Base-by-base conservation (phyloP, 2,329 filamentous ascomycete species). In the Arthrobotrys musiformis region DNA sequence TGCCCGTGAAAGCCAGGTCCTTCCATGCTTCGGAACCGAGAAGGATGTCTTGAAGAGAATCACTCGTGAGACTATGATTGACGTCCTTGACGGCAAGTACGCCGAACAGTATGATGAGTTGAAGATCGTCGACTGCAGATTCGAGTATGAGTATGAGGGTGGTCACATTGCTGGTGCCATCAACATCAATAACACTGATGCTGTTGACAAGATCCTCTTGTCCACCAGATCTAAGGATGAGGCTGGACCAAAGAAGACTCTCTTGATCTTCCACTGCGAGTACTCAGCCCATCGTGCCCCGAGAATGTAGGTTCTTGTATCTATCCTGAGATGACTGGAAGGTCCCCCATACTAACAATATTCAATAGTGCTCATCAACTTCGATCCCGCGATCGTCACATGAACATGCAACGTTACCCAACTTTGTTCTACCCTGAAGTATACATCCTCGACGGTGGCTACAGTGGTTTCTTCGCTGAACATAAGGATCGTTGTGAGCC, bases 91-190 rank as follows among this genome's bases (percentile, higher is more conserved):
- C 83, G 93, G 93, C 78, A 91, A 92, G 81, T 97, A 90, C 84
- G 89, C 90, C 81, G 87, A 90, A 26, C 84, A 89, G 24, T 98
- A 92, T 83, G 90, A 93, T 76, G 89, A 94, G 82, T 90, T 93
- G 83, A 89, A 97, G 84, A 88, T 99, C 81, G 91, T 99, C 81
- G 95, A 99, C 84, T 99, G 95, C 84, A 92, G 95, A 19, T 99
- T 99, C 83, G 95, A 99, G 86, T 99, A 99, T 84, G 95, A 99
- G 85, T 99, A 96, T 83, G 91, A 97, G 15, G 95, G 95, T 70
- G 95, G 95, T 35, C 95, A 99, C 83, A 97, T 99, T 82, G 89
- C 93, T 80, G 92, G 92, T 17, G 95, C 95, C 48, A 87, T 97
- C 85, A 99, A 99, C 86, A 95, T 93, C 86, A 98, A 97, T 84